Conservation (phyloP, 768 basidiomycete species). For the Leucogyrophana mollusca region DNA sequence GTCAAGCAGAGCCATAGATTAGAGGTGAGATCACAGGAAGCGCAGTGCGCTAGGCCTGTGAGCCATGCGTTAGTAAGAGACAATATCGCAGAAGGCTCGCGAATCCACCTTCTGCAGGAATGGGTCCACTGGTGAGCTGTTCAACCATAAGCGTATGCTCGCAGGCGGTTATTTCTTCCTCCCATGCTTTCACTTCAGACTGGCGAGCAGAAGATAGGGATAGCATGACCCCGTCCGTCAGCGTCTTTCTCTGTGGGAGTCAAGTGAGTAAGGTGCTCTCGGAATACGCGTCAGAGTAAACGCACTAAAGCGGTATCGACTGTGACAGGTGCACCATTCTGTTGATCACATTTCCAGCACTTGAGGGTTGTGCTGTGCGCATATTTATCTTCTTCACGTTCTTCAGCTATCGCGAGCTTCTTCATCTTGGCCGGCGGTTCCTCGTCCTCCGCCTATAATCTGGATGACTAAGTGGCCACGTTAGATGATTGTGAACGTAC, state of each 20-base stretch:
- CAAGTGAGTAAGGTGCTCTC: not conserved
- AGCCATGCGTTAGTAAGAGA: not conserved
- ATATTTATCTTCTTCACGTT: conserved; percentile 88
- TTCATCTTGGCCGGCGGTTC: conserved; percentile 89
- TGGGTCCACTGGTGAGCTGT: conserved; percentile 34
- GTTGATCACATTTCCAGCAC: conserved; percentile 73
- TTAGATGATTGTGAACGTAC: conserved; percentile 43
- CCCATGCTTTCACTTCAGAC: conserved; percentile 96
- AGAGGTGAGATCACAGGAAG: conserved; percentile 78
- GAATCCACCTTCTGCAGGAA: conserved; percentile 23
- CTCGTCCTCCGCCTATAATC: conserved; percentile 62
- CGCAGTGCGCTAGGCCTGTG: conserved; percentile 78
- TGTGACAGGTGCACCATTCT: conserved; percentile 44
- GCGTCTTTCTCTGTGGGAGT: conserved; percentile 43
- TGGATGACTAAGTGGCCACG: not conserved
- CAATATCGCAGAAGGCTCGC: not conserved
- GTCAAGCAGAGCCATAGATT: conserved; percentile 96
- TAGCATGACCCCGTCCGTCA: conserved; percentile 70
- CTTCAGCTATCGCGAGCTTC: conserved; percentile 85
- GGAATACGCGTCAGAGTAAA: not conserved
- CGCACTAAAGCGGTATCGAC: conserved; percentile 36
- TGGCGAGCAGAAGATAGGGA: conserved; percentile 88
- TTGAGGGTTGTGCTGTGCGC: conserved; percentile 61
- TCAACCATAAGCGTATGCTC: conserved; percentile 68
- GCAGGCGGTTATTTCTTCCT: conserved; percentile 88